A percentile compares a stretch with the other conserved stretches of the same genome.
Evolutionary conservation across 495 filamentous ascomycete genomes (phyloP).

Genomic region (Entonaema liquescens): DNA sequence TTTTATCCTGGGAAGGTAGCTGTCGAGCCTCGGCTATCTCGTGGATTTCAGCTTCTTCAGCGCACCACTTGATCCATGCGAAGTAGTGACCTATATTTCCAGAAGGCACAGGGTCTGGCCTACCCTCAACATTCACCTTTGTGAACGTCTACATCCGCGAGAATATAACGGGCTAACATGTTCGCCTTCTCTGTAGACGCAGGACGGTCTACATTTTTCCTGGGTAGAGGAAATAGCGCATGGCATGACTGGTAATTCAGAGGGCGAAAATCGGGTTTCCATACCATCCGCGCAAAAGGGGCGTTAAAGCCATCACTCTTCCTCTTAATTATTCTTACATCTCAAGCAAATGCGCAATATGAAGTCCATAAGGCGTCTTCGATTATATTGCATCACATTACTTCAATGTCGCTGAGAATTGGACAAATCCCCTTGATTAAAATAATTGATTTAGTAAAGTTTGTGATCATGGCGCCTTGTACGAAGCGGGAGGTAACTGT

Average conservation of each 20-base stretch:
- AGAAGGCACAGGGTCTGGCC: background rate
- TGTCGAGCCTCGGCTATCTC: constrained; percentile 8
- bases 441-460: no score
- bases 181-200: background rate
- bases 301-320: background rate
- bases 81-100: constrained; percentile 14
- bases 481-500: no score
- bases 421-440: no score
- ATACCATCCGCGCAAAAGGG: constrained; percentile 21
- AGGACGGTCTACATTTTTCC: constrained; percentile 12
- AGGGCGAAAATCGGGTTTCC: constrained; percentile 35
- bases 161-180: background rate
- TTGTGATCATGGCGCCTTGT: no score
- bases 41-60: background rate
- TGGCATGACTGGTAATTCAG: constrained; percentile 4
- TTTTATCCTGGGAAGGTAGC: background rate
- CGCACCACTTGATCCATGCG: constrained; percentile 17
- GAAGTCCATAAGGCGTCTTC: background rate
- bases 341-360: background rate
- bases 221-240: constrained; percentile 17
- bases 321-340: background rate
- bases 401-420: no score
- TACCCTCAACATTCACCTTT: background rate
- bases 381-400: no score
- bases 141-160: background rate